Evolutionary conservation across 352 stramenopile species (phyloP), one percentile per base, ranked within the genome.

Genomic region (Globisporangium megalacanthum): DNA sequence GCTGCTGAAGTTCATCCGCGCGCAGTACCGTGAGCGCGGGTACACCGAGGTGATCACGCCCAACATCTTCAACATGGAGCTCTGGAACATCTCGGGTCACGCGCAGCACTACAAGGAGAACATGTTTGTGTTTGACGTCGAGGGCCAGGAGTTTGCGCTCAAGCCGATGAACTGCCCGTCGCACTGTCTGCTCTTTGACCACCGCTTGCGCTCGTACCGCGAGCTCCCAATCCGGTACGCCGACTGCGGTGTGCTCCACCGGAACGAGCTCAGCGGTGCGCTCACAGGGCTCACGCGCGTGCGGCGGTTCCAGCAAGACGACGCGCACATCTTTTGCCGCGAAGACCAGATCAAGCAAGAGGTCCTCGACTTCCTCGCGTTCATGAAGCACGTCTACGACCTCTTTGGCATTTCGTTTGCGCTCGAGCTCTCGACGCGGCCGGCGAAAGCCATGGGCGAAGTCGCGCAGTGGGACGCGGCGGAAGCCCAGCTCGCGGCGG

Each of bases 121-220:
- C 60, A 99, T 99, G 97, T 99, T 92, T 41, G 81, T 93, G 79
- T 73, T 94, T 29, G 25, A 29, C 25, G 25, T 29, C 25, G 25
- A 42, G 77, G 74, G 15, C 84, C 83, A 52, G 84, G 81, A 96
- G 44, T 99, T 98, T 70, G 96, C 97, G 54, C 88, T 99, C 61
- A 99, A 98, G 68, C 97, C 97, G 31, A 99, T 99, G 97, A 99
- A 99, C 77, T 99, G 97, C 60, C 97, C 97, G 0, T 97, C 97
- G 51, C 96, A 99, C 71, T 99, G 95, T 67, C 73, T 99, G n/a
- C 86, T 99, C 56, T 99, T 97, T 51, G 93, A 99, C 73, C 75
- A 84, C 10, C 83, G 79, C 45, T 83, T 97, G 58, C 93, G 96
- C 56, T 98, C 92, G 33, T 99, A 99, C 73, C 86, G 94, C 49